A percentile compares a stretch with the other conserved stretches of the same genome.
These are phyloP conservation scores for Mercurialis annua DNA, from an alignment of 345 rosid species.

Conservation along the genomic window DNA sequence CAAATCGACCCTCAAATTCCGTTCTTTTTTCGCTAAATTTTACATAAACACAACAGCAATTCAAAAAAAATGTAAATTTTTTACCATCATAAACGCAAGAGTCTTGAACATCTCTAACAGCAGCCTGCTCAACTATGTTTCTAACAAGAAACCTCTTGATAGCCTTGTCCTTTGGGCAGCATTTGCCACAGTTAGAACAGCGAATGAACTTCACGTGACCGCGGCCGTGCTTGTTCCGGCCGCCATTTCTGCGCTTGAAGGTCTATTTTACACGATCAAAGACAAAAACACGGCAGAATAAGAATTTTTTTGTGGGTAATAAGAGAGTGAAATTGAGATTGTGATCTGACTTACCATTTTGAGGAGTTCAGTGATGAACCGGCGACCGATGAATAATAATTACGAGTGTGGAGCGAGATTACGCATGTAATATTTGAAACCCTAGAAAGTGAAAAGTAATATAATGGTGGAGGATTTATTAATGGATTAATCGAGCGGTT, in stretches of 20 bases:
- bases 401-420: too few relatives aligned
- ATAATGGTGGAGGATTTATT: too few relatives aligned
- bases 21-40: too few relatives aligned
- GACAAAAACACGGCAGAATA: background rate
- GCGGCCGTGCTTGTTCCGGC: slow-evolving; percentile 93
- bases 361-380: too few relatives aligned
- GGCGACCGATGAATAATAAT: too few relatives aligned
- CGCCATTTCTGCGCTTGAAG: slow-evolving; percentile 92
- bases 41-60: too few relatives aligned
- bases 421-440: too few relatives aligned
- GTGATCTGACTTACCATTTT: slow-evolving; percentile 5
- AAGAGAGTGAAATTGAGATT: background rate
- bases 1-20: background rate
- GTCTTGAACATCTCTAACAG: slow-evolving; percentile 86
- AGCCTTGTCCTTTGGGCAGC: slow-evolving; percentile 93
- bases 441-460: too few relatives aligned
- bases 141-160: slow-evolving; percentile 86
- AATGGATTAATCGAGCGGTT: too few relatives aligned
- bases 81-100: slow-evolving; percentile 78
- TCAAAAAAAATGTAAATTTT: background rate
- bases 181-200: slow-evolving; percentile 92
- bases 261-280: slow-evolving; percentile 41
- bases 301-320: too few relatives aligned
- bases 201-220: slow-evolving; percentile 87
- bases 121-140: slow-evolving; percentile 92